These are phyloP conservation scores for Cercospora zeina DNA, from an alignment of 2,329 filamentous ascomycete species.

Conservation along the genomic window DNA sequence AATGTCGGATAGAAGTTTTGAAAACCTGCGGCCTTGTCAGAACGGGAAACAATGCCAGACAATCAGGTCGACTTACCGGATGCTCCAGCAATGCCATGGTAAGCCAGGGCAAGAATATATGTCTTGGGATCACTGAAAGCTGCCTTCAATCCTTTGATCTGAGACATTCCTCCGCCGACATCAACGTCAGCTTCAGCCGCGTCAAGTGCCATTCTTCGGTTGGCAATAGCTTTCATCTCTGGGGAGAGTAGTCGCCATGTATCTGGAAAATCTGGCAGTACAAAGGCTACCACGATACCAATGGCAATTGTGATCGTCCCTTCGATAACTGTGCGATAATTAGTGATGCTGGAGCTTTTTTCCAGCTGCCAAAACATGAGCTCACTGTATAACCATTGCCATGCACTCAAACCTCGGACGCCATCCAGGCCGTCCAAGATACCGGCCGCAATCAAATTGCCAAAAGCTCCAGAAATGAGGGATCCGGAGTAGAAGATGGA, in stretches of 20 bases:
- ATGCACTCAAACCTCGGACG: constrained; percentile 58
- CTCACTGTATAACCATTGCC: constrained; percentile 43
- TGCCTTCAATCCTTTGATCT: constrained; percentile 53
- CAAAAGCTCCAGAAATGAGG: constrained; percentile 70
- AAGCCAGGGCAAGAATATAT: constrained; percentile 52
- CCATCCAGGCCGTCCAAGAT: constrained; percentile 67
- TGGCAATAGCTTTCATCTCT: constrained; percentile 51
- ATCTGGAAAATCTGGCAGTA: constrained; percentile 53
- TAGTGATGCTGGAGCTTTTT: too few relatives aligned
- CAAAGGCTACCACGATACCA: constrained; percentile 39
- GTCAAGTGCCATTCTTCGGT: constrained; percentile 53
- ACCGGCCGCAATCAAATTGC: constrained; percentile 60
- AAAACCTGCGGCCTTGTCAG: constrained; percentile 43
- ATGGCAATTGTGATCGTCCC: constrained; percentile 34
- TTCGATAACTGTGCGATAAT: constrained; percentile 48
- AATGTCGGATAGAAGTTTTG: constrained; percentile 60
- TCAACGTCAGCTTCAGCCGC: constrained; percentile 54
- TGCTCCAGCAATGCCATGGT: constrained; percentile 52
- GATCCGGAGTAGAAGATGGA: constrained; percentile 68
- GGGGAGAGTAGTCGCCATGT: constrained; percentile 46
- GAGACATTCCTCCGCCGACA: constrained; percentile 50
- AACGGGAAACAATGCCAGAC: not conserved
- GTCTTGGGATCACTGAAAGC: constrained; percentile 55
- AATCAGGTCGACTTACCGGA: constrained; percentile 27
- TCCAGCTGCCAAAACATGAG: not conserved